phyloP scores from a whole-genome alignment of 306 rosid species.

The Cucurbita pepo region DNA sequence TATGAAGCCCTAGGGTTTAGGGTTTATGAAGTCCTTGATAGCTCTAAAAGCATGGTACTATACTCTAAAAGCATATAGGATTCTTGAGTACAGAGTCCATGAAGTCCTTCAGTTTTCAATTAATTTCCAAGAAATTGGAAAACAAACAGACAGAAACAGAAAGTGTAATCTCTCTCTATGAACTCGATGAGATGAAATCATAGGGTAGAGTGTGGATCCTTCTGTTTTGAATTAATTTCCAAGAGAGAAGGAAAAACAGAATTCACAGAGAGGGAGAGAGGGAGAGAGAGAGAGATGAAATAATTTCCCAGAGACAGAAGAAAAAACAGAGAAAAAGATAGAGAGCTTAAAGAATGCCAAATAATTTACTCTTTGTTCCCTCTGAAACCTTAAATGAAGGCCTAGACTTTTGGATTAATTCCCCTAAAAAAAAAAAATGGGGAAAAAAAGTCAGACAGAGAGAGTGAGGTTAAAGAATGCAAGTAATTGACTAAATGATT shows the following conservation, averaged over 20 bases:
- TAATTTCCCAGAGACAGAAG: not conserved
- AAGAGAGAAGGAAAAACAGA: too few relatives aligned
- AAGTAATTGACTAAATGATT: not conserved
- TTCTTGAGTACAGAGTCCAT: too few relatives aligned
- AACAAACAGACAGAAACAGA: not conserved
- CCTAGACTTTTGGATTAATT: not conserved
- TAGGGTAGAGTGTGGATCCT: too few relatives aligned
- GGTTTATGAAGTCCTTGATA: too few relatives aligned
- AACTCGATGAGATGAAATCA: too few relatives aligned
- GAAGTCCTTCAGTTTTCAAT: too few relatives aligned
- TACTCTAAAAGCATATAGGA: too few relatives aligned
- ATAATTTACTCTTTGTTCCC: not conserved
- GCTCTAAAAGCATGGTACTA: too few relatives aligned
- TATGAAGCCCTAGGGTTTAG: not conserved
- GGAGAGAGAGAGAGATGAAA: not conserved
- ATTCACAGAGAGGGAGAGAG: too few relatives aligned
- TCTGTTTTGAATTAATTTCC: too few relatives aligned
- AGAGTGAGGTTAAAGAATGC: not conserved
- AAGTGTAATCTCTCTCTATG: not conserved
- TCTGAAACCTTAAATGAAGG: not conserved
- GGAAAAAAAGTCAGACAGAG: not conserved
- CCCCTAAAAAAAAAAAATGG: not conserved
- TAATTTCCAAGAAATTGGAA: not conserved
- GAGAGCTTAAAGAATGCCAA: not conserved
- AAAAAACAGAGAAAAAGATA: not conserved